These are phyloP conservation scores for Pyrus pyrifolia DNA, from an alignment of 306 rosid species.

Conservation along the genomic window DNA sequence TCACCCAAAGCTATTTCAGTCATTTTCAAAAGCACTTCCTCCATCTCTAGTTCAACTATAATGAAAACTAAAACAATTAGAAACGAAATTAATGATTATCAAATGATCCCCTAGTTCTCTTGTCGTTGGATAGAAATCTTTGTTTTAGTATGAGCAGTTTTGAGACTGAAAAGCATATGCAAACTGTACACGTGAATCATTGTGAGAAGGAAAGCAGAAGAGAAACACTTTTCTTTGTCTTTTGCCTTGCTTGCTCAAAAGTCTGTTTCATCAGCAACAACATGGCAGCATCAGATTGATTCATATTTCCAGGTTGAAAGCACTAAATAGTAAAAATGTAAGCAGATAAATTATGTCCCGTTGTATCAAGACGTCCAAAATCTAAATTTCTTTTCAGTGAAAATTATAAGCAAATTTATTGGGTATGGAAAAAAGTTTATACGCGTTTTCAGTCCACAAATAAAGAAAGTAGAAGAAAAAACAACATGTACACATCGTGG, in stretches of 20 bases:
- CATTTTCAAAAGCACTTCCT: too few relatives aligned
- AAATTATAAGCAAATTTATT: not conserved
- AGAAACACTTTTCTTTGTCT: not conserved
- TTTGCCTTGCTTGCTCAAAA: not conserved
- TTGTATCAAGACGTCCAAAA: conserved; percentile 7
- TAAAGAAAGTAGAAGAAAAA: not conserved
- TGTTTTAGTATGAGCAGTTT: too few relatives aligned
- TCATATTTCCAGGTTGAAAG: not conserved
- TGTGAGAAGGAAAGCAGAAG: not conserved
- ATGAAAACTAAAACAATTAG: too few relatives aligned
- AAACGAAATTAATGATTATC: too few relatives aligned
- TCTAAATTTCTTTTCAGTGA: not conserved
- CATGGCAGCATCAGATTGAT: not conserved
- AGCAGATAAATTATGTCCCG: not conserved
- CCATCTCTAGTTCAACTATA: too few relatives aligned
- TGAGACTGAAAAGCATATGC: too few relatives aligned
- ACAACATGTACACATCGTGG: not conserved
- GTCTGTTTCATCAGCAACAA: not conserved
- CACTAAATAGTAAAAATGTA: not conserved
- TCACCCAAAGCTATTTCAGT: too few relatives aligned
- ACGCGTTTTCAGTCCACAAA: not conserved
- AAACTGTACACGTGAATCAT: too few relatives aligned
- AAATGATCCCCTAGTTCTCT: too few relatives aligned
- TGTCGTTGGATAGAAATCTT: too few relatives aligned
- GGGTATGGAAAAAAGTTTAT: not conserved